phyloP scores from a whole-genome alignment of 306 rosid genomes.

The Vicia faba region DNA sequence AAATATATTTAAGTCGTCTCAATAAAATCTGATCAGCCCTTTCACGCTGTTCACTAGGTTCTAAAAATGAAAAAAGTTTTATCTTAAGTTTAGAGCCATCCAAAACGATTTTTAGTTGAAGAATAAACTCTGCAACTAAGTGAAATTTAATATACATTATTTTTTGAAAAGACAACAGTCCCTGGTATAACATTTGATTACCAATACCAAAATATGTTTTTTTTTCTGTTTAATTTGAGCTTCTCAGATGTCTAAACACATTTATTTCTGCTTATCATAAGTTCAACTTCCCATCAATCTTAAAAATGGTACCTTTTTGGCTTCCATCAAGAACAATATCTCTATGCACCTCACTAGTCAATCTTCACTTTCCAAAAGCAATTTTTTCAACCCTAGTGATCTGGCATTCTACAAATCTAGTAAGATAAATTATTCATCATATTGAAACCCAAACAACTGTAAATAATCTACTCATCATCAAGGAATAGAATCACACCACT shows the following conservation, averaged over 20 bases:
- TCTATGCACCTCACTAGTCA: constrained; percentile 20
- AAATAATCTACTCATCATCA: constrained; percentile 2
- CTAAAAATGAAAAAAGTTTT: not conserved
- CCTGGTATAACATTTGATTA: constrained; percentile 18
- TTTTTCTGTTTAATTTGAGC: constrained; percentile 1
- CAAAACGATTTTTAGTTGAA: constrained; percentile 11
- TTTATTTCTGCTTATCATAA: not conserved
- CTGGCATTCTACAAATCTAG: constrained; percentile 16
- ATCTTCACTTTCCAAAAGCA: constrained; percentile 27
- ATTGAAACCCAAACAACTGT: constrained; percentile 26
- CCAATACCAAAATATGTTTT: not conserved
- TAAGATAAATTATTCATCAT: not conserved
- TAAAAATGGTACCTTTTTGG: constrained; percentile 4
- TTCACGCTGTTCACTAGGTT: not conserved
- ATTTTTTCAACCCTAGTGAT: constrained; percentile 13
- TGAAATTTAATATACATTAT: not conserved
- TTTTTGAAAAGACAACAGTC: not conserved
- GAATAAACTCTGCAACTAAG: not conserved
- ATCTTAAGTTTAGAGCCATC: constrained; percentile 19
- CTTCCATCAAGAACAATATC: constrained; percentile 16
- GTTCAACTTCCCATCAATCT: not conserved
- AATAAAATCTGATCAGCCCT: constrained; percentile 11
- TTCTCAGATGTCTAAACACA: constrained; percentile 11
- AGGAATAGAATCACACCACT: constrained; percentile 10
- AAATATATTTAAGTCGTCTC: constrained; percentile 6